Evolutionary conservation across 179 eudicot genomes (phyloP).

Genomic region (Kewa caespitosa): DNA sequence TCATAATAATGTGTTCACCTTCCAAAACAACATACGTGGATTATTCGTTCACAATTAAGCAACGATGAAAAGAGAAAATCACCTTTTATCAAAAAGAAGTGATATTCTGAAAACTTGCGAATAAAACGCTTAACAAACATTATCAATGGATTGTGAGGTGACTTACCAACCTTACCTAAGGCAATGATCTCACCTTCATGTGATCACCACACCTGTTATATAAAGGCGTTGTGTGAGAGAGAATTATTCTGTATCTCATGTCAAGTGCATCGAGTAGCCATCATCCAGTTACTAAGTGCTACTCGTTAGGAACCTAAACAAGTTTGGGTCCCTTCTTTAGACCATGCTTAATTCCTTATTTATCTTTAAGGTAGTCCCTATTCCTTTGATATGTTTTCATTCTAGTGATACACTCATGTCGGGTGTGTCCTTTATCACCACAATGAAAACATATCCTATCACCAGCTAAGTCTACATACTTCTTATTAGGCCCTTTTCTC

Average conservation of each 20-base stretch:
- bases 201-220: neutral
- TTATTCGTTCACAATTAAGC: neutral
- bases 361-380: neutral
- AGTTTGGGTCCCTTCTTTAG: neutral
- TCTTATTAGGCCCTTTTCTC: neutral
- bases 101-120: neutral
- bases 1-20: neutral
- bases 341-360: neutral
- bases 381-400: neutral
- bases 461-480: neutral
- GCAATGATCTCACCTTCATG: neutral
- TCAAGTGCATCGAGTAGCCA: neutral
- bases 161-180: constrained; percentile 5
- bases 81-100: neutral
- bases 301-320: neutral
- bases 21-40: neutral
- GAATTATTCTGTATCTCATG: neutral
- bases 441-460: neutral
- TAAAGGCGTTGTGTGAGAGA: neutral
- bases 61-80: neutral
- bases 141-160: neutral
- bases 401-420: neutral
- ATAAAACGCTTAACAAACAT: neutral
- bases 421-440: neutral
- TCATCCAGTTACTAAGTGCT: neutral